phyloP scores from a whole-genome alignment of 1,284 basidiomycete species.

The Sporisorium sorghi region DNA sequence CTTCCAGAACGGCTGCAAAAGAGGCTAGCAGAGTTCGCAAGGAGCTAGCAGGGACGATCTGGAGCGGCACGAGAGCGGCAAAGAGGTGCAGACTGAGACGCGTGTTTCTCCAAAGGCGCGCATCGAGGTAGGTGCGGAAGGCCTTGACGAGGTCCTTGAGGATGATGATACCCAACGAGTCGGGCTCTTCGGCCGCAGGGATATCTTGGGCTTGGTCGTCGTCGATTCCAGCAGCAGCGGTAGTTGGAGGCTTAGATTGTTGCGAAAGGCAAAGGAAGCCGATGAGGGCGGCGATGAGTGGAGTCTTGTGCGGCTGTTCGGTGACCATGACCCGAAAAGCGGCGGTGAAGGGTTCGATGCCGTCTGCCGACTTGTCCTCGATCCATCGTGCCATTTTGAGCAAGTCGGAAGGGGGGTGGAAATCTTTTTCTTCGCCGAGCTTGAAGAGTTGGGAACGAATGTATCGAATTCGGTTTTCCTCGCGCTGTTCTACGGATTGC shows the following conservation, averaged over 20 bases:
- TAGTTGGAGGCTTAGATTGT: conserved; percentile 15
- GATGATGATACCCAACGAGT: conserved; percentile 56
- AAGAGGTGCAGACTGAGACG: conserved; percentile 63
- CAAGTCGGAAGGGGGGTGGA: conserved; percentile 56
- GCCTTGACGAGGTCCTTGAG: conserved; percentile 63
- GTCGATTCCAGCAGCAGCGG: conserved; percentile 7
- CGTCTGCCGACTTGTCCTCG: conserved; percentile 47
- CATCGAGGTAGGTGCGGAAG: conserved; percentile 63
- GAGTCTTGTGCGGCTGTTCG: conserved; percentile 61
- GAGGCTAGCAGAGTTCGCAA: conserved; percentile 82
- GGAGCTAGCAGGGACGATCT: conserved; percentile 80
- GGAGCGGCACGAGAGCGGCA: conserved; percentile 72
- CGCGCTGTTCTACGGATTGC: conserved; percentile 39
- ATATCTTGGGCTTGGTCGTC: conserved; percentile 6
- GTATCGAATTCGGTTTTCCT: conserved; percentile 47
- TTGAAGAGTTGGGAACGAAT: conserved; percentile 53
- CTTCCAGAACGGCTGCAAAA: conserved; percentile 85
- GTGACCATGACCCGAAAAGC: conserved; percentile 62
- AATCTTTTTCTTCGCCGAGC: conserved; percentile 55
- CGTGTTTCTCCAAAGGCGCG: conserved; percentile 65
- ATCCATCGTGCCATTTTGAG: conserved; percentile 62
- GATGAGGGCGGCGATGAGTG: conserved; percentile 62
- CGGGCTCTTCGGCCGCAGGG: neutral
- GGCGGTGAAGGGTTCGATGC: conserved; percentile 45
- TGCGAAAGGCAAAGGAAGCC: conserved; percentile 60